Evolutionary conservation across 2,329 filamentous ascomycete genomes (phyloP), one percentile per base, ranked within the genome.

Genomic region (Aurifilum marmelostoma): DNA sequence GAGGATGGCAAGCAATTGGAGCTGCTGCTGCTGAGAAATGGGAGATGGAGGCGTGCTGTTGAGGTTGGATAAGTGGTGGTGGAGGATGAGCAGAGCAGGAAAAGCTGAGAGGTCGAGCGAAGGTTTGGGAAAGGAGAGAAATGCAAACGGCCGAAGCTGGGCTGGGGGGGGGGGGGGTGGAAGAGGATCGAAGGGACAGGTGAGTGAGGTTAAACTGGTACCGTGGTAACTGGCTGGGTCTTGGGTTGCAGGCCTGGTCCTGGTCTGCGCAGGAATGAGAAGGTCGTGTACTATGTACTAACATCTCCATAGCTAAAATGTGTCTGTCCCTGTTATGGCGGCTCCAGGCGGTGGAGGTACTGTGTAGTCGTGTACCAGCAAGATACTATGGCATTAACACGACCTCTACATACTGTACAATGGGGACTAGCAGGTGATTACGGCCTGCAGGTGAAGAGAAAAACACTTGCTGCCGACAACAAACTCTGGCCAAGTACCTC

Each of bases 161-260:
- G 59, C 58, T 47, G 52, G 66, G 59, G 66, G 65, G 27, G 61
- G 63, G 63, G 61, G 68, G 56, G 66, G 50, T 18, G 52, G 34
- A 34, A 34, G 61, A 54, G 66, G 54, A 62, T 47, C n/a, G 47
- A 68, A 60, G 56, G 56, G 39, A 63, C 59, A 62, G 47, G 66
- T 65, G 65, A 54, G 56, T 54, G 58, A 67, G 65, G 65, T 61
- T 60, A 41, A n/a, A 66, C 18, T 63, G 43, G 41, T 56, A 39
- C 50, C 27, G 63, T 24, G 50, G 52, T 52, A 41, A 64, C 43
- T 47, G 43, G 32, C 63, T 27, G 18, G 29, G 52, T 34, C 34
- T 27, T 27, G n/a, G 58, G 14, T 37, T n/a, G n/a, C 37, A n/a
- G 39, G 59, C 37, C 59, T 61, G 56, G 65, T 29, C 41, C 64